Percentiles rank a stretch among this genome's conserved stretches.
These are phyloP conservation scores for Hypericum perforatum DNA, from an alignment of 345 rosid genomes.

Conservation along the genomic window DNA sequence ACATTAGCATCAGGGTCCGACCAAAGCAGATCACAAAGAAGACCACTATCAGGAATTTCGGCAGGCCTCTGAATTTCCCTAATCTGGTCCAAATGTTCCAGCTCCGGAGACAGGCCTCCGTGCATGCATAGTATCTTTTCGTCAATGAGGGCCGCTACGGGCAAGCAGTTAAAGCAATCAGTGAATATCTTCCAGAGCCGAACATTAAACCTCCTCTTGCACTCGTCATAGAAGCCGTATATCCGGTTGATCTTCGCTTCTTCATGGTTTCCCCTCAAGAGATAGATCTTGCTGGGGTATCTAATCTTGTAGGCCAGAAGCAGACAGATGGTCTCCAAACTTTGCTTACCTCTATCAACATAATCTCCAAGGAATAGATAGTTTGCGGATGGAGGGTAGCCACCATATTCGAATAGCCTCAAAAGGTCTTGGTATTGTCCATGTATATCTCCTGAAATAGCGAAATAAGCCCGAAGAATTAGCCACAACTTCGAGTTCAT, in stretches of 20 bases:
- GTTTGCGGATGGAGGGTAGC: conserved; percentile 83
- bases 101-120: conserved; percentile 85
- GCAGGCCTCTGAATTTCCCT: conserved; percentile 73
- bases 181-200: conserved; percentile 91
- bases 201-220: conserved; percentile 91
- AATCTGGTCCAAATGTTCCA: conserved; percentile 65
- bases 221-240: conserved; percentile 97
- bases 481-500: background rate
- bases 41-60: conserved; percentile 85
- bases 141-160: conserved; percentile 85
- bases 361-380: conserved; percentile 95
- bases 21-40: conserved; percentile 94
- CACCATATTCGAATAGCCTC: conserved; percentile 74
- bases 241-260: conserved; percentile 93
- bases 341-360: conserved; percentile 95
- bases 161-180: conserved; percentile 87
- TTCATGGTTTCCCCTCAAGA: conserved; percentile 96
- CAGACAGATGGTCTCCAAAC: conserved; percentile 91
- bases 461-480: conserved; percentile 11
- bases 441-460: conserved; percentile 73
- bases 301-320: conserved; percentile 92
- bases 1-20: conserved; percentile 74
- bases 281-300: conserved; percentile 56
- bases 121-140: conserved; percentile 96
- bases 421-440: conserved; percentile 95